A percentile compares a stretch with the other conserved stretches of the same genome.
Evolutionary conservation across 805 yeast genomes (phyloP).

Genomic region (Sugiyamaella boreocaroliniensis): DNA sequence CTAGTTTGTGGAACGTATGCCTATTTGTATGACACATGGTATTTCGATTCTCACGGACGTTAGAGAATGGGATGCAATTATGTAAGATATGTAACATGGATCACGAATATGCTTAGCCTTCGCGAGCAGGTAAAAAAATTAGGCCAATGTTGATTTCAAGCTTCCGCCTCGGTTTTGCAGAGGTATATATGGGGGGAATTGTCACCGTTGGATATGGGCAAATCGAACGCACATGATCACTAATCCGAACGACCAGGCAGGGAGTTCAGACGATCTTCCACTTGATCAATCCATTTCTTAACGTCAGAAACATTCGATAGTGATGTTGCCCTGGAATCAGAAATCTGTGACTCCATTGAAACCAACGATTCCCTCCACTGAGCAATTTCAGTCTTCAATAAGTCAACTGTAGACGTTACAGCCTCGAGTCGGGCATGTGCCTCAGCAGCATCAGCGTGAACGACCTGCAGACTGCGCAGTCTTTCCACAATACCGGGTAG

Average conservation of each 20-base stretch:
- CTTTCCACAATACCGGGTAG: slow-evolving; percentile 14
- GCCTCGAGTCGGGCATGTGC: slow-evolving; percentile 6
- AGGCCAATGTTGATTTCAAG: no score
- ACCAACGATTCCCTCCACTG: slow-evolving; percentile 13
- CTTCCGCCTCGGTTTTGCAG: no score
- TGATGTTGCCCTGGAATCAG: neutral
- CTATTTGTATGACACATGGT: no score
- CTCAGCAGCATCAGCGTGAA: slow-evolving; percentile 18
- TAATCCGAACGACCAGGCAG: neutral
- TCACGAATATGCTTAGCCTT: no score
- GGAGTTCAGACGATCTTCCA: neutral
- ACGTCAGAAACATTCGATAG: slow-evolving; percentile 4
- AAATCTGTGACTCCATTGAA: slow-evolving; percentile 8
- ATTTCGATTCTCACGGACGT: no score
- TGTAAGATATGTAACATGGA: no score
- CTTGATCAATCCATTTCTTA: slow-evolving; percentile 6
- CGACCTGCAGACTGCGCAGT: slow-evolving; percentile 12
- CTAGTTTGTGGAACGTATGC: no score
- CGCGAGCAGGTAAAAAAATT: no score
- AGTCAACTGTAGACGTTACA: slow-evolving; percentile 9
- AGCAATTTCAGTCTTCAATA: slow-evolving; percentile 5
- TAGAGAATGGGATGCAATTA: no score
- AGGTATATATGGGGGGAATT: no score
- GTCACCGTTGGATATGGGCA: no score
- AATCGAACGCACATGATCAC: no score